phyloP scores from a whole-genome alignment of 805 yeast genomes.

The Candida caryicola region DNA sequence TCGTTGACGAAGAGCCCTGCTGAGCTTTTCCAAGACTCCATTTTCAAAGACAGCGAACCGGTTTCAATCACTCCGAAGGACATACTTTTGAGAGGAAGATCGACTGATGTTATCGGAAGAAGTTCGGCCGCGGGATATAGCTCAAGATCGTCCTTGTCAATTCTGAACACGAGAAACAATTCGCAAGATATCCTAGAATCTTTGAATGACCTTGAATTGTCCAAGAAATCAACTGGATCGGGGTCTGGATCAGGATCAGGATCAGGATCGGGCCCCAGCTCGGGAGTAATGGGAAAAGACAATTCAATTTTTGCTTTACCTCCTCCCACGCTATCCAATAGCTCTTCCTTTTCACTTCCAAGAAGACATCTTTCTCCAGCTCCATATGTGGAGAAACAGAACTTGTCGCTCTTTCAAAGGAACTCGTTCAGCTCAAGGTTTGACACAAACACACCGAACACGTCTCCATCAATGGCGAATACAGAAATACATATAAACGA shows the following conservation, averaged over 20 bases:
- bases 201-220: conserved; percentile 27
- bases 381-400: conserved; percentile 44
- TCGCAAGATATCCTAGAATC: conserved; percentile 25
- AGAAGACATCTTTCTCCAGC: conserved; percentile 58
- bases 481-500: conserved; percentile 10
- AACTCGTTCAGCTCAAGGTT: conserved; percentile 29
- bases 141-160: conserved; percentile 16
- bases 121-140: conserved; percentile 13
- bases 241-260: too few species aligned
- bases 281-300: conserved; percentile 3
- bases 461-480: conserved; percentile 13
- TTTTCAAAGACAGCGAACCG: conserved; percentile 14
- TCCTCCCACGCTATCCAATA: conserved; percentile 9
- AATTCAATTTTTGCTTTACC: conserved; percentile 1
- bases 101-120: conserved; percentile 8
- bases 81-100: conserved; percentile 26
- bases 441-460: conserved; percentile 11
- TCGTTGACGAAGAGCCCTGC: conserved; percentile 27
- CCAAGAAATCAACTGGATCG: conserved; percentile 22
- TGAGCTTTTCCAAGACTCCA: conserved; percentile 16
- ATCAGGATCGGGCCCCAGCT: background rate
- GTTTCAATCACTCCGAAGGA: conserved; percentile 47
- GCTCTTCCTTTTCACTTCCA: conserved; percentile 46
- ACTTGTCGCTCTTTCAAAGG: conserved; percentile 61
- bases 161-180: conserved; percentile 10